A percentile compares a stretch with the other conserved stretches of the same genome.
Evolutionary conservation across 1,284 basidiomycete genomes (phyloP).

Genomic region (Phellopilus nigrolimitatus): DNA sequence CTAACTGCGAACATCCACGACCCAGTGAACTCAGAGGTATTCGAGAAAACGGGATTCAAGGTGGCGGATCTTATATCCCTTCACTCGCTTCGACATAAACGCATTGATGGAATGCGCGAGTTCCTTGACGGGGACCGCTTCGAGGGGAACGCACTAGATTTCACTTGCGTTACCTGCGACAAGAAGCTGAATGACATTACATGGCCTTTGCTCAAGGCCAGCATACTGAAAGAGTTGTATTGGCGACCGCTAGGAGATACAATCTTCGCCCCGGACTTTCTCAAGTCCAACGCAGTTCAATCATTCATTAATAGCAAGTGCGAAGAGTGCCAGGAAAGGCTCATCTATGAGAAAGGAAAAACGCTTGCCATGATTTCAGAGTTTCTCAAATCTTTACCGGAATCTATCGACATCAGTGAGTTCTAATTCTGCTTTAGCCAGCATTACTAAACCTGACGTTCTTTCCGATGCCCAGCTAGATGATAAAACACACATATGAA

Average conservation of each 20-base stretch:
- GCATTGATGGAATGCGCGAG: slow-evolving; percentile 15
- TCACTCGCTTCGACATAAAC: slow-evolving; percentile 15
- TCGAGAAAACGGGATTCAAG: slow-evolving; percentile 16
- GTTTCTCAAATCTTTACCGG: slow-evolving; percentile 18
- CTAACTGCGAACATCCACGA: slow-evolving; percentile 13
- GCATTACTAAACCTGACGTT: no score
- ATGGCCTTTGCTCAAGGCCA: slow-evolving; percentile 19
- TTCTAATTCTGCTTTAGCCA: not conserved
- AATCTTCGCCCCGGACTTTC: slow-evolving; percentile 18
- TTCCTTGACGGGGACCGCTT: slow-evolving; percentile 18
- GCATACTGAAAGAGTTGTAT: slow-evolving; percentile 19
- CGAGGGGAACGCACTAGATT: slow-evolving; percentile 18
- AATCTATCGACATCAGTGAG: slow-evolving; percentile 17
- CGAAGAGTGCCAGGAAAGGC: slow-evolving; percentile 19
- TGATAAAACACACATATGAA: no score
- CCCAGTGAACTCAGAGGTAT: slow-evolving; percentile 12
- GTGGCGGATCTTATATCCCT: slow-evolving; percentile 14
- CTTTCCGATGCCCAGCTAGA: no score
- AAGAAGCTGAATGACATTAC: slow-evolving; percentile 18
- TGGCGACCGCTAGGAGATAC: slow-evolving; percentile 18
- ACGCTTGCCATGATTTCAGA: slow-evolving; percentile 20
- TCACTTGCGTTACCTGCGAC: slow-evolving; percentile 15
- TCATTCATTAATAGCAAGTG: slow-evolving; percentile 20
- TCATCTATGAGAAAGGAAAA: slow-evolving; percentile 20
- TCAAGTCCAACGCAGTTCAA: slow-evolving; percentile 18